Base-by-base conservation (phyloP, 768 basidiomycete species). In the Pholiota microspora region DNA sequence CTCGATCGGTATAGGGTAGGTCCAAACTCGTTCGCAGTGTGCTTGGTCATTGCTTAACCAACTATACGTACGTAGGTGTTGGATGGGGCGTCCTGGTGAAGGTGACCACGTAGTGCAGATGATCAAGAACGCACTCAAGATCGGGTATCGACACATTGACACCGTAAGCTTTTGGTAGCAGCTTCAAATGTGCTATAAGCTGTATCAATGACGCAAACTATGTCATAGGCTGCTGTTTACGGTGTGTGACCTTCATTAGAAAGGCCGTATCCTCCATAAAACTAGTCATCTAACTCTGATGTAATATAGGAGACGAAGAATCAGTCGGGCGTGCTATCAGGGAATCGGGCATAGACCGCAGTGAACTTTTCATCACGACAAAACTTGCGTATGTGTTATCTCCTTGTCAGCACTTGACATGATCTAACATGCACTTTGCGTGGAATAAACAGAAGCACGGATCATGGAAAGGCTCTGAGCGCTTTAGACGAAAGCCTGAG, bases 41-140 rank as follows among this genome's bases (percentile, higher is more conserved):
- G 29, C 16, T 18, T 49, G 4, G 21, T 7, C 35, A 23, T 28
- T 4, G 1, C 15, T 15, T 5, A 36, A 35, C 21, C n/a, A 9
- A 42, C n/a, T n/a, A n/a, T n/a, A n/a, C n/a, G 16, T 21, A 3
- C 28, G 2, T 13, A 51, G 49, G 16, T 51, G 49, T n/a, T 51
- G 49, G 49, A 51, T 51, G 49, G 49, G 49, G 12, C 23, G 49
- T 25, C 36, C 49, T 9, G 49, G 49, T 2, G 49, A 51, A 38
- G 49, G 49, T 1, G 49, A 51, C 3, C 49, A 51, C 16, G 49
- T 51, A 16, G 49, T 51, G 9, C n/a, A 51, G 15, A 51, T 51
- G 49, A 31, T 51, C 12, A 51, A 51, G 49, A 51, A 25, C 23
- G 49, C 49, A 7, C 24, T 51, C 23, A 7, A 23, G 2, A 6